Conservation (phyloP, 1,139 yeast species). For the Blastobotrys apis region DNA sequence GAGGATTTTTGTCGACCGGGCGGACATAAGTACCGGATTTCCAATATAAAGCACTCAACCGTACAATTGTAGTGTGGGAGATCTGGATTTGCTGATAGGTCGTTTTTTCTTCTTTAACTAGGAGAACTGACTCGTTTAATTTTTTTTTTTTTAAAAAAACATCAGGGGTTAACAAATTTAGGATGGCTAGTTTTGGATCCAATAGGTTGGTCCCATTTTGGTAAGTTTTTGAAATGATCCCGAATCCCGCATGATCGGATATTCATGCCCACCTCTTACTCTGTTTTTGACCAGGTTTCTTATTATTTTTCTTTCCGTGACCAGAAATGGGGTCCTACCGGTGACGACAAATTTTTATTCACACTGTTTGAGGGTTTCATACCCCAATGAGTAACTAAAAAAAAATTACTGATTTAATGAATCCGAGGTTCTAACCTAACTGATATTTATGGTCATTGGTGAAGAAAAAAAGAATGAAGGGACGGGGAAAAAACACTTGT, state of each 20-base stretch:
- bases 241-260: too few species aligned
- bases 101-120: slow-evolving; percentile 14
- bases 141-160: neutral
- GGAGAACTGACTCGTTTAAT: neutral
- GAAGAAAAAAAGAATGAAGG: too few species aligned
- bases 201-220: too few species aligned
- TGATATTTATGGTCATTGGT: too few species aligned
- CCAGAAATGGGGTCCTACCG: too few species aligned
- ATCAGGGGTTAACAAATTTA: too few species aligned
- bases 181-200: too few species aligned
- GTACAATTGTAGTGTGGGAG: slow-evolving; percentile 31
- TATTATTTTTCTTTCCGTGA: neutral
- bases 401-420: slow-evolving; percentile 36
- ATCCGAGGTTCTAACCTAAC: slow-evolving; percentile 27
- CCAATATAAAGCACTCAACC: slow-evolving; percentile 15
- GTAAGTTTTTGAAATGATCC: neutral
- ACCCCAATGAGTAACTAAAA: slow-evolving; percentile 25
- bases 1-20: slow-evolving; percentile 36
- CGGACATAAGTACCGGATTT: slow-evolving; percentile 29
- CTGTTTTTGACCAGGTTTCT: too few species aligned
- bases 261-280: too few species aligned
- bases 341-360: slow-evolving; percentile 33
- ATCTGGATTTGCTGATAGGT: slow-evolving; percentile 28
- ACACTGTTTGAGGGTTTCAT: slow-evolving; percentile 34
- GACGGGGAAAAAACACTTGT: too few species aligned